These are phyloP conservation scores for Papiliotrema nemorosa DNA, from an alignment of 1,284 basidiomycete species.

Conservation along the genomic window DNA sequence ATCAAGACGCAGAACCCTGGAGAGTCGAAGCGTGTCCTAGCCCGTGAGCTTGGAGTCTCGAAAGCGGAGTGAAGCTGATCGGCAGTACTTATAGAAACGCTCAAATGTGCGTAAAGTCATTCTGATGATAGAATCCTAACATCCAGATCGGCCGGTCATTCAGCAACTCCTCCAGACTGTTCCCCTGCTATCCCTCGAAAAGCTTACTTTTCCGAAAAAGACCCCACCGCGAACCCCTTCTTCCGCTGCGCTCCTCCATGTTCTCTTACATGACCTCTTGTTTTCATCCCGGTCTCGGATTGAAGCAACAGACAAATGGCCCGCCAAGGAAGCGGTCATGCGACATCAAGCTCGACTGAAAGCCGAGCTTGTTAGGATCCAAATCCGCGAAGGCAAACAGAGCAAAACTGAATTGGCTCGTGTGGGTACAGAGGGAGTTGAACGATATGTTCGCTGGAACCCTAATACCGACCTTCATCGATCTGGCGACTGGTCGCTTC, in stretches of 20 bases:
- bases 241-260: constrained; percentile 63
- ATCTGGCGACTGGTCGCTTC: constrained; percentile 22
- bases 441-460: constrained; percentile 82
- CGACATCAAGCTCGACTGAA: constrained; percentile 83
- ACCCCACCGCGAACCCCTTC: constrained; percentile 49
- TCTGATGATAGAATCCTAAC: background rate
- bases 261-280: constrained; percentile 83
- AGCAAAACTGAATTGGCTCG: constrained; percentile 63
- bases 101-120: constrained; percentile 67
- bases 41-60: constrained; percentile 34
- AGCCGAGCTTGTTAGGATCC: constrained; percentile 77
- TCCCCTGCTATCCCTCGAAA: constrained; percentile 67
- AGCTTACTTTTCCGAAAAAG: constrained; percentile 59
- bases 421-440: constrained; percentile 53
- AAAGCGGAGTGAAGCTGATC: constrained; percentile 36
- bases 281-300: constrained; percentile 65
- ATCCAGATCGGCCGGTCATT: constrained; percentile 49
- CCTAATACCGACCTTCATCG: constrained; percentile 53
- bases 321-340: constrained; percentile 73
- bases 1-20: constrained; percentile 62
- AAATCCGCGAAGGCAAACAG: constrained; percentile 69
- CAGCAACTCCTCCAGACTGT: constrained; percentile 63
- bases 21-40: constrained; percentile 62
- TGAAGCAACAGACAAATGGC: constrained; percentile 76
- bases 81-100: constrained; percentile 81